Evolutionary conservation across 768 basidiomycete genomes (phyloP), one percentile per base, ranked within the genome.

Genomic region (Boletus reticulatus): DNA sequence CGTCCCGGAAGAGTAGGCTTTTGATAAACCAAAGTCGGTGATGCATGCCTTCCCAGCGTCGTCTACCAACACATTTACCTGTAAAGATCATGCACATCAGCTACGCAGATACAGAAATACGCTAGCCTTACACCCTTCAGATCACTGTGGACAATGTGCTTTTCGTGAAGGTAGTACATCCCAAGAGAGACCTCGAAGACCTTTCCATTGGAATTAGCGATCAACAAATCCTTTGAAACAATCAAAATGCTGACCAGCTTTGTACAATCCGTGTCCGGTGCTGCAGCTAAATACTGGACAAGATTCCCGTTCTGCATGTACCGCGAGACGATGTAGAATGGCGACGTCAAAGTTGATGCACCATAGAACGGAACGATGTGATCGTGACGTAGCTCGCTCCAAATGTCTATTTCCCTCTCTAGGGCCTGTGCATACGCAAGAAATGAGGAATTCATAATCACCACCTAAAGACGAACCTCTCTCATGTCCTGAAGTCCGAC

Each of bases 41-140:
- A 75, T 58, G 45, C 67, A 58, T 7, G 69, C 72, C 19, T 71
- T 63, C 16, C 59, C 60, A 6, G 58, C 48, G 57, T 73, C 72
- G 39, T 69, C 64, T 22, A 75, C 62, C 7, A 75, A 57, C 9
- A 74, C 63, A 42, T 73, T 75, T 3, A 62, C 60, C 73, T 75
- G 29, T 9, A 8, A 10, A 10, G 38, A 39, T 10, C 11, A 7
- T 3, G 22, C 1, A 7, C 17, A 6, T 41, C 16, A 51, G 50
- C 9, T 9, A 24, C 20, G 42, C 17, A 24, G 19, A 36, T 19
- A 43, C 27, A 9, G 11, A 0, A 22, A 29, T 29, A 8, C 8
- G 29, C 14, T 24, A 10, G 12, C 49, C 67, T 29, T 43, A 70
- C 69, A 5, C 63, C 63, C 55, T 70, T 70, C 22, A 73, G 46